These are phyloP conservation scores for Ceratocystis diversiconidia DNA, from an alignment of 2,329 filamentous ascomycete genomes.

Conservation along the genomic window DNA sequence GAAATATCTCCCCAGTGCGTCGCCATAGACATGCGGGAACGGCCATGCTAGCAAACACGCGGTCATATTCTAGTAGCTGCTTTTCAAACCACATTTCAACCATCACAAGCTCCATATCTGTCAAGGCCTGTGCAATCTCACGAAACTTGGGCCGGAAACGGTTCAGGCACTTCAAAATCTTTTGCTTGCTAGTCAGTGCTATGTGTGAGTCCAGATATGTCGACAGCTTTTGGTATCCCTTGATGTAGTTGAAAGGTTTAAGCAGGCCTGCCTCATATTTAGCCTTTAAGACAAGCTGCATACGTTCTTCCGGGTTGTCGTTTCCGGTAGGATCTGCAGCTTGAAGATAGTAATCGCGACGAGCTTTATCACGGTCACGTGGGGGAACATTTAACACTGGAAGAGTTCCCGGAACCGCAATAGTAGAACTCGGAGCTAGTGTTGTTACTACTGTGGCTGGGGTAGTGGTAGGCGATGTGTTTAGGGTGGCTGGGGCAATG, in stretches of 20 bases:
- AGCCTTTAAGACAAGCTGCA: slow-evolving; percentile 84
- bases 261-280: slow-evolving; percentile 93
- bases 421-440: neutral
- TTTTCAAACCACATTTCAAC: slow-evolving; percentile 99
- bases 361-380: slow-evolving; percentile 49
- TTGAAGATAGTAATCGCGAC: slow-evolving; percentile 85
- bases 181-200: slow-evolving; percentile 66
- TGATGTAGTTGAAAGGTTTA: slow-evolving; percentile 96
- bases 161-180: slow-evolving; percentile 82
- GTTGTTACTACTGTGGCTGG: neutral
- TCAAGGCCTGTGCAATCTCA: slow-evolving; percentile 82
- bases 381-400: slow-evolving; percentile 11
- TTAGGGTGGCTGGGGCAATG: neutral
- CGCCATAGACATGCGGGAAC: slow-evolving; percentile 97
- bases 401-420: slow-evolving; percentile 10
- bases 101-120: slow-evolving; percentile 83
- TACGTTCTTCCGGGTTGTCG: slow-evolving; percentile 74
- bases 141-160: slow-evolving; percentile 91
- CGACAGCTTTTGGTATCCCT: slow-evolving; percentile 79
- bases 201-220: slow-evolving; percentile 87
- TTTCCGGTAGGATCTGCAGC: slow-evolving; percentile 73
- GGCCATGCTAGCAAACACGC: slow-evolving; percentile 97
- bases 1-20: slow-evolving; percentile 89
- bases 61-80: slow-evolving; percentile 93
- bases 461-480: neutral